Evolutionary conservation across 2,329 filamentous ascomycete species (phyloP).

Genomic region (Beauveria australis): DNA sequence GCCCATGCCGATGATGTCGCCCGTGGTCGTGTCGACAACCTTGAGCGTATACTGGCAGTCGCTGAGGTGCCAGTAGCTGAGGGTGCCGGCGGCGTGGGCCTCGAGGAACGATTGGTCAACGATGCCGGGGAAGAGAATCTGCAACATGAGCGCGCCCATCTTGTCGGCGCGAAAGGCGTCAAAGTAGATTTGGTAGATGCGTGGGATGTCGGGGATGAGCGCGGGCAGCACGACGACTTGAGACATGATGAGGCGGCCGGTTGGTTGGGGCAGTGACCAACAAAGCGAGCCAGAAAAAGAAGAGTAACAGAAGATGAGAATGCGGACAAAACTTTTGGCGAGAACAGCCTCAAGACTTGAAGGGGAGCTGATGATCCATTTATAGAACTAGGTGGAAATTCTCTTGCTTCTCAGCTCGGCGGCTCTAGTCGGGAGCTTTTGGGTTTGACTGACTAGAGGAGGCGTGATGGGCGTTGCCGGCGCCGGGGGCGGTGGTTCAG

Average conservation of each 20-base stretch:
- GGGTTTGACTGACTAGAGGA: neutral
- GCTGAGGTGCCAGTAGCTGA: constrained; percentile 30
- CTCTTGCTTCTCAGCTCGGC: neutral
- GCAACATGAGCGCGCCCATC: constrained; percentile 32
- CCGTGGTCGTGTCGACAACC: constrained; percentile 34
- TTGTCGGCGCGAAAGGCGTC: constrained; percentile 31
- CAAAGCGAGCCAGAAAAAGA: neutral
- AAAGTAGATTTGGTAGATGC: constrained; percentile 40
- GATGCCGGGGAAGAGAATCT: constrained; percentile 32
- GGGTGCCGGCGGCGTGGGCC: constrained; percentile 32
- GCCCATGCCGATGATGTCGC: constrained; percentile 38
- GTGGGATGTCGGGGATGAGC: constrained; percentile 36
- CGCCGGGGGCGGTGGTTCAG: neutral
- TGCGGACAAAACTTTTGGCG: too few species aligned
- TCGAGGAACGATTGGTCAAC: constrained; percentile 32
- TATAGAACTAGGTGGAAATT: neutral
- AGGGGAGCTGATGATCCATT: neutral
- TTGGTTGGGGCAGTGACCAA: neutral
- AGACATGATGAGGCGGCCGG: constrained; percentile 21
- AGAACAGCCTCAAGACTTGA: too few species aligned
- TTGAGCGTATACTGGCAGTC: constrained; percentile 38
- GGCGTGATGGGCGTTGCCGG: neutral
- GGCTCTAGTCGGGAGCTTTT: neutral
- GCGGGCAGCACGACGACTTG: constrained; percentile 34
- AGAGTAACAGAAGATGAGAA: neutral